These are phyloP conservation scores for Amylostereum chailletii DNA, from an alignment of 1,284 basidiomycete genomes.

Conservation along the genomic window DNA sequence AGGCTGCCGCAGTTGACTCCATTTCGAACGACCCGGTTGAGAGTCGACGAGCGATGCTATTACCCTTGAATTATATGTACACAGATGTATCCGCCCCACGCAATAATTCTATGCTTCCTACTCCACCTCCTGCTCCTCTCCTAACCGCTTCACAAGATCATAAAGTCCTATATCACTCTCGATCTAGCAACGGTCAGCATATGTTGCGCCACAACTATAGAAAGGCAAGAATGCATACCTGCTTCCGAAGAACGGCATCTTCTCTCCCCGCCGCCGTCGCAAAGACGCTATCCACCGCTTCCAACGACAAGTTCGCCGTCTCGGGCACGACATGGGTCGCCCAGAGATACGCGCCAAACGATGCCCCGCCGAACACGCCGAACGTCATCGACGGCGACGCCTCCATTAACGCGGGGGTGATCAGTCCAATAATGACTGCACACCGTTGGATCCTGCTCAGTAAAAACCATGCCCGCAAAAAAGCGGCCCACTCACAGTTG, in stretches of 20 bases:
- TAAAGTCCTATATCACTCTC: conserved; percentile 30
- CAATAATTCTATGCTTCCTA: no score
- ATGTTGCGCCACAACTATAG: neutral
- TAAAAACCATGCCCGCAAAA: no score
- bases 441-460: no score
- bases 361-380: conserved; percentile 55
- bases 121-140: no score
- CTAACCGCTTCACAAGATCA: conserved; percentile 17
- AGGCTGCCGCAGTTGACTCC: no score
- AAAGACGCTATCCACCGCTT: conserved; percentile 70
- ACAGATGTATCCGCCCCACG: no score
- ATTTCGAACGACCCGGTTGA: no score
- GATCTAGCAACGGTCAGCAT: conserved; percentile 19
- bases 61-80: no score
- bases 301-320: conserved; percentile 67
- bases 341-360: conserved; percentile 60
- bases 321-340: conserved; percentile 62
- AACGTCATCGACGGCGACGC: conserved; percentile 64
- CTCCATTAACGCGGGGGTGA: conserved; percentile 68
- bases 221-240: conserved; percentile 28
- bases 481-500: conserved; percentile 45
- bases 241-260: conserved; percentile 36
- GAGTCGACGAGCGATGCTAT: no score
- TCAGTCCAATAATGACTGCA: conserved; percentile 69
- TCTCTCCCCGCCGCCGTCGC: conserved; percentile 45